Evolutionary conservation across 1,139 yeast species (phyloP), one percentile per base, ranked within the genome.

Genomic region (Yamadazyma pseudoaaseri): DNA sequence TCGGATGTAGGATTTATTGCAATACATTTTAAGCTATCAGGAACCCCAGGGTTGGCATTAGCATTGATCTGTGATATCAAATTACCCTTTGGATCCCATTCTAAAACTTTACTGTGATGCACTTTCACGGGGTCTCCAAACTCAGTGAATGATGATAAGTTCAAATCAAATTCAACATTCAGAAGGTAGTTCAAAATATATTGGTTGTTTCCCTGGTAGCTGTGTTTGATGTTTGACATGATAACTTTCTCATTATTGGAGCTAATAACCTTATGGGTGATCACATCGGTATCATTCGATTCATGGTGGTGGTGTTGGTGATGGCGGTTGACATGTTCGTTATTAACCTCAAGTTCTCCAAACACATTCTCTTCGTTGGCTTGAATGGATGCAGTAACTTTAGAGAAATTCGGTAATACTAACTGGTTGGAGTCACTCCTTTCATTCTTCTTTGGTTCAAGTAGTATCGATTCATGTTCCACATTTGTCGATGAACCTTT

Each of bases 151-250:
- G 80, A 81, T 23, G 70, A 70, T 29, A 82, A 51, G 1, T 73
- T 60, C 1, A 89, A 85, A 21, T 72, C 78, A 37, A 81, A 69
- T 13, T 66, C 65, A 24, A 81, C 65, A 10, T 65, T 69, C 8
- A 67, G 65, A 37, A 89, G 63, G 48, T 75, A 81, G 31, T 71
- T 70, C 37, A 76, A 54, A 23, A 89, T 76, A 40, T 73, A 79
- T 1, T 82, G 81, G 45, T 84, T 83, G 26, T 64, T 58, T 0
- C 96, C 96, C 1, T 60, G 64, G 49, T 84, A 86, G 42, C 83
- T 80, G 48, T 81, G 80, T 29, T 58, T 60, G 26, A 69, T 47
- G 28, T 54, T 58, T 4, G 70, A 58, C 2, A 72, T 63, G 9
- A 68, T 62, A 13, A 69, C 60, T 35, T 59, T 61, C 7, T 61